Evolutionary conservation across 352 stramenopile species (phyloP).

Genomic region (Phytophthora macrochlamydospora): DNA sequence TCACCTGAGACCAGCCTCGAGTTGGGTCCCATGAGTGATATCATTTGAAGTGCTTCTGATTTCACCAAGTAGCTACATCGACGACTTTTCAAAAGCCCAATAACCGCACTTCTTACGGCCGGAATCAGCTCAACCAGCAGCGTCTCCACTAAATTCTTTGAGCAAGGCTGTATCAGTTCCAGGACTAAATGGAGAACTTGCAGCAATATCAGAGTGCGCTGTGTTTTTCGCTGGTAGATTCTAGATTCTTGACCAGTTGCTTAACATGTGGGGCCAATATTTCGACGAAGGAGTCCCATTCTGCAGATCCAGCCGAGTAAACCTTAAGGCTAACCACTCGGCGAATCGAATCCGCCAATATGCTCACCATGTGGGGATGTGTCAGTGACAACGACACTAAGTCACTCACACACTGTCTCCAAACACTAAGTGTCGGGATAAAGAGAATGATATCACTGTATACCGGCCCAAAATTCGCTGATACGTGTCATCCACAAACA

Average conservation of each 20-base stretch:
- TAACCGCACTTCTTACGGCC: constrained; percentile 40
- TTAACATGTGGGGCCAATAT: constrained; percentile 47
- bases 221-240: constrained; percentile 25
- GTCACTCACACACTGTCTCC: constrained; percentile 37
- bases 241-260: constrained; percentile 43
- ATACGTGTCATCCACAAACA: constrained; percentile 42
- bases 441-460: constrained; percentile 53
- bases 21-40: constrained; percentile 38
- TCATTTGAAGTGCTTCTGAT: constrained; percentile 50
- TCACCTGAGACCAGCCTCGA: constrained; percentile 12
- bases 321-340: constrained; percentile 44
- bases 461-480: constrained; percentile 34
- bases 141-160: constrained; percentile 25
- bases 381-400: constrained; percentile 38
- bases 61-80: constrained; percentile 66
- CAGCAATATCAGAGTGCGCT: constrained; percentile 45
- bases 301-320: constrained; percentile 32
- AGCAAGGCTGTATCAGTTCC: constrained; percentile 45
- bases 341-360: constrained; percentile 44
- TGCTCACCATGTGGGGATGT: constrained; percentile 36
- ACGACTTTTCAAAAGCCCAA: constrained; percentile 43
- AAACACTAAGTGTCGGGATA: constrained; percentile 45
- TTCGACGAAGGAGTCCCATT: constrained; percentile 60
- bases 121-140: constrained; percentile 41
- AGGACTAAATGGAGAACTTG: constrained; percentile 54